Percentiles rank a stretch among this genome's conserved stretches.
Evolutionary conservation across 768 basidiomycete species (phyloP).

Genomic region (Pluteus cervinus): DNA sequence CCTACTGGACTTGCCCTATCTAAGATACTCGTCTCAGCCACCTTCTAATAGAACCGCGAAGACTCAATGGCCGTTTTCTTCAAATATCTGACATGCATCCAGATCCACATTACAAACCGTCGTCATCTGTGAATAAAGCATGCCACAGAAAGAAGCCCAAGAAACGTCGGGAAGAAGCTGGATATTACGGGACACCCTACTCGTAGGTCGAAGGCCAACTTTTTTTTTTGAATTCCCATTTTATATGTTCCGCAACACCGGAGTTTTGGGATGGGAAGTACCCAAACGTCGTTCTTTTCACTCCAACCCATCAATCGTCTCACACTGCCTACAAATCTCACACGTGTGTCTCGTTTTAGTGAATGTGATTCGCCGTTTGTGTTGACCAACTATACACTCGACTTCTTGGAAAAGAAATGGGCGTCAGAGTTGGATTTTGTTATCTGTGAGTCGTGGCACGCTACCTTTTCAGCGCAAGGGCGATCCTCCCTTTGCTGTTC

Average conservation of each 20-base stretch:
- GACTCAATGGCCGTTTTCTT: conserved; percentile 67
- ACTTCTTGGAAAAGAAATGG: conserved; percentile 77
- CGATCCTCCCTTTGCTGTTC: conserved; percentile 7
- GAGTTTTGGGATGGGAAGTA: no score
- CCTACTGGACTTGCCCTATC: no score
- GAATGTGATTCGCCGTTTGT: conserved; percentile 78
- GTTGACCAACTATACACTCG: conserved; percentile 78
- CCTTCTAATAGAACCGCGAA: conserved; percentile 32
- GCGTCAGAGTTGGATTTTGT: conserved; percentile 85
- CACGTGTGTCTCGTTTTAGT: conserved; percentile 24
- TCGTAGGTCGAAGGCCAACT: conserved; percentile 56
- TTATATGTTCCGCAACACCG: no score
- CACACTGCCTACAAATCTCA: background rate
- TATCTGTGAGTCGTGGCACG: conserved; percentile 67
- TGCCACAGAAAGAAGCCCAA: conserved; percentile 66
- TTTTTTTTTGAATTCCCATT: no score
- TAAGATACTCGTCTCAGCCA: background rate
- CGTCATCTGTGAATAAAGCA: conserved; percentile 48
- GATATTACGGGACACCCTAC: conserved; percentile 62
- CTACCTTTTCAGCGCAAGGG: no score
- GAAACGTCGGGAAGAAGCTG: conserved; percentile 45
- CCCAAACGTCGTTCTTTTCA: no score
- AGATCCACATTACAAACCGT: conserved; percentile 55
- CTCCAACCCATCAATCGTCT: no score
- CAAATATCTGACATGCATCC: conserved; percentile 86